A percentile compares a stretch with the other conserved stretches of the same genome.
phyloP scores from a whole-genome alignment of 495 filamentous ascomycete species.

The Glonium stellatum region DNA sequence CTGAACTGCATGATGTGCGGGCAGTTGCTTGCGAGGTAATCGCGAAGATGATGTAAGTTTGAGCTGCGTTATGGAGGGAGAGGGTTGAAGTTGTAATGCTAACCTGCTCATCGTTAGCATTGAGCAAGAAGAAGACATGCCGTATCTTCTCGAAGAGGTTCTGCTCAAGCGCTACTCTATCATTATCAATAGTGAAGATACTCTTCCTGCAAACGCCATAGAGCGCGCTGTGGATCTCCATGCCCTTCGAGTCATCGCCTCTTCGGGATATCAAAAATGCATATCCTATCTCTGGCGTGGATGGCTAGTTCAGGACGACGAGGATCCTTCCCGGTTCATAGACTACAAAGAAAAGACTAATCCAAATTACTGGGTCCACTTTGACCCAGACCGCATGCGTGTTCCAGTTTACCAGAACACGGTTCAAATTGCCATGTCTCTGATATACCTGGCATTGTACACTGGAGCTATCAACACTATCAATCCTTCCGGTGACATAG shows the following conservation, averaged over 20 bases:
- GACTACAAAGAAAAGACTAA: constrained; percentile 72
- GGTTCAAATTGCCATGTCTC: constrained; percentile 74
- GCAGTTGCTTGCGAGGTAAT: constrained; percentile 88
- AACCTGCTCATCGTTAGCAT: constrained; percentile 40
- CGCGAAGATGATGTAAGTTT: constrained; percentile 62
- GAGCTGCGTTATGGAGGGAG: too few relatives aligned
- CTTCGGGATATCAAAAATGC: constrained; percentile 92
- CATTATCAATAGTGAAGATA: constrained; percentile 61
- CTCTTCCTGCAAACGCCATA: constrained; percentile 73
- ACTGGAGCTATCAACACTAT: constrained; percentile 89
- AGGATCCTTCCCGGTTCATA: constrained; percentile 78
- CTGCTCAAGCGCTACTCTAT: constrained; percentile 91
- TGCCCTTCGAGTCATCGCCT: constrained; percentile 76
- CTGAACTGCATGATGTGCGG: constrained; percentile 70
- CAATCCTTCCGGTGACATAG: constrained; percentile 70
- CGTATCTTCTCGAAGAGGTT: constrained; percentile 68
- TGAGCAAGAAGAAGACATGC: constrained; percentile 68
- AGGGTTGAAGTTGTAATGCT: too few relatives aligned
- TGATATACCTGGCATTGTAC: constrained; percentile 77
- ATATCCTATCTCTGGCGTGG: constrained; percentile 87
- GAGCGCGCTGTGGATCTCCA: constrained; percentile 92
- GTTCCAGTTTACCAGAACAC: constrained; percentile 87
- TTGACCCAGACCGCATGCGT: constrained; percentile 91
- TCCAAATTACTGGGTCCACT: constrained; percentile 65
- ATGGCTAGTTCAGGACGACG: constrained; percentile 91